Base-by-base conservation (phyloP, 1,139 yeast species). In the Magnusiomyces sp. region DNA sequence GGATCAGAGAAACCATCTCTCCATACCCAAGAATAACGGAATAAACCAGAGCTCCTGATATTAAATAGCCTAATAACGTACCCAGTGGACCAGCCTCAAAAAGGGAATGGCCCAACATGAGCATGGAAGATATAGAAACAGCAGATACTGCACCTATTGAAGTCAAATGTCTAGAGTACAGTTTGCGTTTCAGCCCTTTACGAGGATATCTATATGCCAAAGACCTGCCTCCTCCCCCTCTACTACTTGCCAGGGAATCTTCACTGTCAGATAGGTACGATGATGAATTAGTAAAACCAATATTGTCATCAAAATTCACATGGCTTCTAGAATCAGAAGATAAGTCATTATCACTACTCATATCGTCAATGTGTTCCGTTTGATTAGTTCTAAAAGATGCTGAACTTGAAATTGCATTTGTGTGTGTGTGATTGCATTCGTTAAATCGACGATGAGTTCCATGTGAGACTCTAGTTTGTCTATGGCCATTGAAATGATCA, bases 141-240 rank as follows among this genome's bases (percentile, higher is more conserved):
- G 92, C 83, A 0, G 92, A 94, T 2, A 94, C 92, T 42, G 88
- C 71, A 0, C 95, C 86, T 46, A 87, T 81, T 81, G 85, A 82
- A 62, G 84, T 89, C 20, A 86, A 68, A 63, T 87, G 95, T 32
- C 94, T 70, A 10, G 83, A 79, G 53, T 76, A 76, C 34, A 86
- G 69, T 54, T 77, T 78, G 51, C 95, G 71, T 55, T 81, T 57
- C 4, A 61, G 52, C 11, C 48, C 54, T 20, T 34, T 31, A 17
- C 36, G 36, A 5, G 51, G 51, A 11, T 44, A 29, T 9, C 23
- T 16, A 27, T 23, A 23, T 23, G 19, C 19, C 16, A 16, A 16
- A 40, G 23, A 40, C 19, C 19, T 20, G n/a, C 19, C 32, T 14
- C 34, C 32, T 19, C 19, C 17, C n/a, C 27, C 31, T 11, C 38